Conservation (phyloP, 176 grass and related monocot genomes). For the Paspalum vaginatum region DNA sequence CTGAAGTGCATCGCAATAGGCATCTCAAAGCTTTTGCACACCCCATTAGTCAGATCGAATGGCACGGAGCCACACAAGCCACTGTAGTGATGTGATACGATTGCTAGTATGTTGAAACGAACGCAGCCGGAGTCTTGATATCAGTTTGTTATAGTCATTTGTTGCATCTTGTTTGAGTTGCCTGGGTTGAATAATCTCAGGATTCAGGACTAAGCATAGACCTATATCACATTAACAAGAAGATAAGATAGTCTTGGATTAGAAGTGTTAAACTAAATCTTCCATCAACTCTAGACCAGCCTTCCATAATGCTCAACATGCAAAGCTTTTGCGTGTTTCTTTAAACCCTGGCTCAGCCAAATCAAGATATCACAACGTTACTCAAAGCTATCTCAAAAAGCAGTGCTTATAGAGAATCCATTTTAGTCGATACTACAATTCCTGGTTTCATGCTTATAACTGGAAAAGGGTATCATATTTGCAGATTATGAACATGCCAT, state of each 20-base stretch:
- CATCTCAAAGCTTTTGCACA: too few relatives aligned
- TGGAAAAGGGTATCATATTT: constrained; percentile 13
- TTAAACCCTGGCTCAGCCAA: background rate
- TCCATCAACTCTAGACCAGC: background rate
- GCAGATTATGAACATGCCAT: constrained; percentile 7
- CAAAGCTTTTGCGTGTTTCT: background rate
- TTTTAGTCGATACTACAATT: background rate
- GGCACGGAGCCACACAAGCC: too few relatives aligned
- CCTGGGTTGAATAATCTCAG: background rate
- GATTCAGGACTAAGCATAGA: background rate
- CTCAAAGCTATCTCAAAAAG: background rate
- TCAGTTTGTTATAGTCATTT: constrained; percentile 17
- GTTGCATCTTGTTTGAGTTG: constrained; percentile 1
- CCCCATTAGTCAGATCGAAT: too few relatives aligned
- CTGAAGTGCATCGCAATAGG: too few relatives aligned
- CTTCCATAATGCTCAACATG: background rate
- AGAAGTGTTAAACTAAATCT: background rate
- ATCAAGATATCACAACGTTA: constrained; percentile 14
- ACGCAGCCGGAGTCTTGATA: too few relatives aligned
- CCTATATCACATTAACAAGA: background rate
- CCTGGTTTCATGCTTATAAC: background rate
- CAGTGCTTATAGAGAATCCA: background rate
- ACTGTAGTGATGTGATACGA: too few relatives aligned
- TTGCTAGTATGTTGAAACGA: too few relatives aligned
- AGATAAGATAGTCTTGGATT: background rate